A percentile compares a stretch with the other conserved stretches of the same genome.
Evolutionary conservation across 2,329 filamentous ascomycete species (phyloP).

Genomic region (Aureobasidium leucospermi): DNA sequence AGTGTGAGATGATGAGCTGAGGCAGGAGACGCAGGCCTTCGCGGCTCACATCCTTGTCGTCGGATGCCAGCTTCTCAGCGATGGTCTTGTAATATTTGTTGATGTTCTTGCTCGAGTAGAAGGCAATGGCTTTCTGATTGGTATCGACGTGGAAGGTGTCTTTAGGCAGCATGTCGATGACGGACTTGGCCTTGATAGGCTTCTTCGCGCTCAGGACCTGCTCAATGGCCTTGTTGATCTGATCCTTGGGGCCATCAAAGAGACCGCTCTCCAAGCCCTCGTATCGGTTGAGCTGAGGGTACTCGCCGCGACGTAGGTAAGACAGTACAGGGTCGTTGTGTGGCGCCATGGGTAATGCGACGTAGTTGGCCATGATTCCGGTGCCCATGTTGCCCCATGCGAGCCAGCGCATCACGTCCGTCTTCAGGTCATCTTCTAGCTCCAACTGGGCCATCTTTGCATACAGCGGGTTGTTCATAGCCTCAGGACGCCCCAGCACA

Average conservation of each 20-base stretch:
- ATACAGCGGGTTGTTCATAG: constrained; percentile 75
- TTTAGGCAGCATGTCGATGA: constrained; percentile 55
- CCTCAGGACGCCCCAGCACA: constrained; percentile 71
- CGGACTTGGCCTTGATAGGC: constrained; percentile 54
- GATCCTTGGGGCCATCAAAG: constrained; percentile 60
- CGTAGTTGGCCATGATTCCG: constrained; percentile 70
- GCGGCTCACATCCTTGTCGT: constrained; percentile 43
- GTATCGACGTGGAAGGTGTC: constrained; percentile 60
- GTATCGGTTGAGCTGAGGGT: constrained; percentile 66
- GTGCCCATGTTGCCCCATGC: constrained; percentile 89
- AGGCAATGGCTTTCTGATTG: constrained; percentile 62
- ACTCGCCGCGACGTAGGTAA: constrained; percentile 69
- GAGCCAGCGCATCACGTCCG: constrained; percentile 74
- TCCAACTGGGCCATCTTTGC: constrained; percentile 57
- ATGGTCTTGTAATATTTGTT: constrained; percentile 60
- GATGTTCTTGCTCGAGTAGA: constrained; percentile 62
- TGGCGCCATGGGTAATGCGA: constrained; percentile 76
- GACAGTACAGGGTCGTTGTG: constrained; percentile 64
- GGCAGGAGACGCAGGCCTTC: constrained; percentile 59
- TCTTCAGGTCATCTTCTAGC: constrained; percentile 56
- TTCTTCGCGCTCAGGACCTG: constrained; percentile 37
- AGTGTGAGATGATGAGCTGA: constrained; percentile 71
- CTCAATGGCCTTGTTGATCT: constrained; percentile 36
- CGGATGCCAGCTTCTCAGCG: constrained; percentile 48
- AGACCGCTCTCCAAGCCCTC: constrained; percentile 63